Evolutionary conservation across 2,329 filamentous ascomycete species (phyloP).

Genomic region (Sphaerulina musiva): DNA sequence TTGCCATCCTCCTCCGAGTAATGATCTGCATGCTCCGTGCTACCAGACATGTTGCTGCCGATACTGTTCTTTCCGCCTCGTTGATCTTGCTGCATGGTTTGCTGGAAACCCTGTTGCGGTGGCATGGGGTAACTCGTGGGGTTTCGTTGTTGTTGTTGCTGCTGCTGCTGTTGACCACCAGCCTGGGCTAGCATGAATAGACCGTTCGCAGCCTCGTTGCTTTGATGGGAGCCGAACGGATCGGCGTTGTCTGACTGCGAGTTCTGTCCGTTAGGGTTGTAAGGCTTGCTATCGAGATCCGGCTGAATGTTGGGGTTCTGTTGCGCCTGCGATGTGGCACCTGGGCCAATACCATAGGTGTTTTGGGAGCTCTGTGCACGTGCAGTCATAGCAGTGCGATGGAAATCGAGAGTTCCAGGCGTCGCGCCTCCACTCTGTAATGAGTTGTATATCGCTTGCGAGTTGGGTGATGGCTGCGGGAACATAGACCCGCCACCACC

Average conservation of each 20-base stretch:
- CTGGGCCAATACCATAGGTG: conserved; percentile 33
- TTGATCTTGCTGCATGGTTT: conserved; percentile 35
- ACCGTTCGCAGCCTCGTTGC: conserved; percentile 89
- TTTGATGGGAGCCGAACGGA: conserved; percentile 78
- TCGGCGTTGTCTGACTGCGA: conserved; percentile 45
- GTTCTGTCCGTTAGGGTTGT: conserved; percentile 48
- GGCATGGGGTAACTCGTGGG: conserved; percentile 44
- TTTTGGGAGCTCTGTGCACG: conserved; percentile 53
- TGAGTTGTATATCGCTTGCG: conserved; percentile 73
- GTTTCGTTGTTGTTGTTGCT: conserved; percentile 36
- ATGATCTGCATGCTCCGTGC: conserved; percentile 48
- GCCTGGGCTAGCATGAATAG: conserved; percentile 82
- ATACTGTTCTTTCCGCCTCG: conserved; percentile 41
- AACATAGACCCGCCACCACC: conserved; percentile 97
- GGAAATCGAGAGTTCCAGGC: conserved; percentile 86
- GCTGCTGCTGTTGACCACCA: conserved; percentile 42
- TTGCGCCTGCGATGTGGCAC: conserved; percentile 40
- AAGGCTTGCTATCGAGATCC: conserved; percentile 42
- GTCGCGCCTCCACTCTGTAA: conserved; percentile 77
- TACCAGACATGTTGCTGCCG: conserved; percentile 55
- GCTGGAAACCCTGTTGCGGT: conserved; percentile 39
- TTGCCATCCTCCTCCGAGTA: conserved; percentile 67
- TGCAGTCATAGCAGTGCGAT: conserved; percentile 81
- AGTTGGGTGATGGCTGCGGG: conserved; percentile 80
- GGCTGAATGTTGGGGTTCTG: conserved; percentile 37